Conservation (phyloP, 2,329 filamentous ascomycete species). For the Venturia asperata region DNA sequence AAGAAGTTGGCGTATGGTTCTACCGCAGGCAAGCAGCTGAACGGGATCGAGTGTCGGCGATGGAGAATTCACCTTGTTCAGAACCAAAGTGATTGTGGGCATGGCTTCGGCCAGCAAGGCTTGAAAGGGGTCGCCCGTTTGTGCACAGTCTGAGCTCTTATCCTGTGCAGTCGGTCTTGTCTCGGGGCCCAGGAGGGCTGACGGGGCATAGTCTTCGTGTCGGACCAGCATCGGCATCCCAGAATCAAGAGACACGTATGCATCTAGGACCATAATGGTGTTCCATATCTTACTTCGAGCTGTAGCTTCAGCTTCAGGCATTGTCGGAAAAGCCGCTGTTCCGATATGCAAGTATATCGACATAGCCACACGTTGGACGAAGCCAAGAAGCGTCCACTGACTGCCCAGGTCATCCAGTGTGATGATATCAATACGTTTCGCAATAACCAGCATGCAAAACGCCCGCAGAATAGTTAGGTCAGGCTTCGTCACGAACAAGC, state of each 20-base stretch:
- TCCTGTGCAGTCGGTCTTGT: not conserved
- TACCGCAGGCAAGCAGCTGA: slow-evolving; percentile 12
- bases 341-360: slow-evolving; percentile 15
- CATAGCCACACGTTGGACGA: slow-evolving; percentile 16
- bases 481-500: slow-evolving; percentile 16
- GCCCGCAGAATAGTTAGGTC: slow-evolving; percentile 16
- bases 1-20: slow-evolving; percentile 16
- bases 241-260: slow-evolving; percentile 13
- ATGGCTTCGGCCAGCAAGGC: slow-evolving; percentile 6
- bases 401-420: slow-evolving; percentile 17
- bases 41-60: slow-evolving; percentile 12
- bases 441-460: slow-evolving; percentile 12
- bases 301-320: slow-evolving; percentile 13
- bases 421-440: slow-evolving; percentile 14
- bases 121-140: not conserved
- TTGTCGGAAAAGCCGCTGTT: not conserved
- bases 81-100: not conserved
- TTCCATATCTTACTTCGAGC: slow-evolving; percentile 15
- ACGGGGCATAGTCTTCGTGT: slow-evolving; percentile 10
- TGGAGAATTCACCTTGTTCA: slow-evolving; percentile 14
- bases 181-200: not conserved
- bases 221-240: slow-evolving; percentile 16
- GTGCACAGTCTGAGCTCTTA: not conserved
- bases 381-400: slow-evolving; percentile 12
- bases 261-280: slow-evolving; percentile 17